Evolutionary conservation across 306 rosid species (phyloP), one percentile per base, ranked within the genome.

Genomic region (Quercus berberidifolia): DNA sequence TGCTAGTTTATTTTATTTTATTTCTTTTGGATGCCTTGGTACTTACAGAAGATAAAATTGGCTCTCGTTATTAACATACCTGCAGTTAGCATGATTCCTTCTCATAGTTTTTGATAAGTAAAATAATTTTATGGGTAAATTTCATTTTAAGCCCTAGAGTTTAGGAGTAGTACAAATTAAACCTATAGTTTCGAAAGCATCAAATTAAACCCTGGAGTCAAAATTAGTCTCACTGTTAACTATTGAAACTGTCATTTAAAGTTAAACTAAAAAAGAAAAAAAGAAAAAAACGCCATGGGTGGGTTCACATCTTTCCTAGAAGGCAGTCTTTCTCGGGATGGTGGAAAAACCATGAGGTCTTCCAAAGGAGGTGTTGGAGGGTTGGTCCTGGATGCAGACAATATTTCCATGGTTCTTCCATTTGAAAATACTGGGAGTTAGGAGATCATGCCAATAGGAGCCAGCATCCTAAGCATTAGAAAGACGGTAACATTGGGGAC

Each of bases 221-320:
- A 41, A 41, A 41, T 41, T 41, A 41, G 3, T 41, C 3, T 41
- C 12, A 41, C 46, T 41, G 46, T 8, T 41, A 41, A 41, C 46
- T 8, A 41, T 41, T 41, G 46, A 41, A 41, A 41, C 46, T 41
- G 46, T 12, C 0, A 1, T 41, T 41, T 41, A 41, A 41, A 41
- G 12, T 41, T 7, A 41, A 41, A 41, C 11, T 0, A 41, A 41
- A 7, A 41, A 41, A 8, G 12, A 33, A 33, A 33, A 33, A 33
- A 6, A 31, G 33, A 35, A 41, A 41, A 8, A 41, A 8, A 41
- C 85, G 51, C 65, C 98, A 97, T 71, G 92, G 91, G 7, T 95
- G 98, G 99, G 98, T 95, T 83, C 99, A 95, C 82, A 84, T 91
- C 86, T 95, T 95, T 7, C 76, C 97, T 97, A 6, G 99, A 95